A percentile compares a stretch with the other conserved stretches of the same genome.
These are phyloP conservation scores for Tarenaya hassleriana DNA, from an alignment of 345 rosid genomes.

Conservation along the genomic window DNA sequence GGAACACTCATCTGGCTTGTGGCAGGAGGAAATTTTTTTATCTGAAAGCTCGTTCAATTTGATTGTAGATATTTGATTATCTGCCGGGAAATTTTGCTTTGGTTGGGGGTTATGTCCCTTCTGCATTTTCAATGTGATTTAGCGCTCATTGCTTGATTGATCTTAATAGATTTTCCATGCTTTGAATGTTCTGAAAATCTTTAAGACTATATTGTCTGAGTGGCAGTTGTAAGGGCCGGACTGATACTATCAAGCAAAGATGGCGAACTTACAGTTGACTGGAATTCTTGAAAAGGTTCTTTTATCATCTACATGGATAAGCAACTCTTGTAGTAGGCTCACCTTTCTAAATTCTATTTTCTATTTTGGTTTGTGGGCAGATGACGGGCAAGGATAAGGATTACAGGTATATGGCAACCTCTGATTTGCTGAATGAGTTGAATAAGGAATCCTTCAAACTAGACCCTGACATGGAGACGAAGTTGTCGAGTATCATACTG, in stretches of 20 bases:
- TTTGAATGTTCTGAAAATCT: too few species aligned
- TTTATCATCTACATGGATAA: not conserved
- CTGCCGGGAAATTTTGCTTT: too few species aligned
- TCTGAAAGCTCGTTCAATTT: too few species aligned
- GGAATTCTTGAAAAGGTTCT: constrained; percentile 87
- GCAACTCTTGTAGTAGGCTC: not conserved
- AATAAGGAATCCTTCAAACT: constrained; percentile 83
- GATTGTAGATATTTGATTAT: too few species aligned
- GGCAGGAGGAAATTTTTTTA: too few species aligned
- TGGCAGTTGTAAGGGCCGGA: constrained; percentile 23
- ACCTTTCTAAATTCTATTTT: constrained; percentile 1
- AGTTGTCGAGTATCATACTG: constrained; percentile 64
- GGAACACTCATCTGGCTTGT: too few species aligned
- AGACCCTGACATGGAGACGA: constrained; percentile 76
- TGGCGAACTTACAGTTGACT: constrained; percentile 85
- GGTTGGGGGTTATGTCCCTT: too few species aligned
- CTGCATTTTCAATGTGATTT: too few species aligned
- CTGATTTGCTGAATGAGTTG: constrained; percentile 91
- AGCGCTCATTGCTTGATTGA: too few species aligned
- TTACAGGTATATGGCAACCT: constrained; percentile 98
- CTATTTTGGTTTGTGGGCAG: constrained; percentile 33
- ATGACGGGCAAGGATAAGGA: constrained; percentile 99
- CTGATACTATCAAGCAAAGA: constrained; percentile 27
- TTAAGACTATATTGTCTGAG: constrained; percentile 10
- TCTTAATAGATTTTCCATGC: too few species aligned